Evolutionary conservation across 192 early-diverging fungal species (phyloP), one percentile per base, ranked within the genome.

Genomic region (Helicostylum pulchrum): DNA sequence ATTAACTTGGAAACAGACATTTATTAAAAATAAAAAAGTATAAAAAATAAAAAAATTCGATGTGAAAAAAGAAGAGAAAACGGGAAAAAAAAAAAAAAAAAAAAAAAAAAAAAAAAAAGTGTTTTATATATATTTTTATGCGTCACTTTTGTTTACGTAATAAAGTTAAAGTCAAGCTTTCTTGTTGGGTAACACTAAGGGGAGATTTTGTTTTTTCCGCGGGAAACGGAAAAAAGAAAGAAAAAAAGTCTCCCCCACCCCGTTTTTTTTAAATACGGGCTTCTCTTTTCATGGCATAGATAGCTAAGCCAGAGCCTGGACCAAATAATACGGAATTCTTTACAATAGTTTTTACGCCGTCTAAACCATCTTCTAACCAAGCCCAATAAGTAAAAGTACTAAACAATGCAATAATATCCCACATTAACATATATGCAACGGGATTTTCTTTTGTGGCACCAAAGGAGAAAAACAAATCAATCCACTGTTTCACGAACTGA

Each of bases 1-100:
- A 7, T 58, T 23, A 61, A 30, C 32, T 67, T 62, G 5, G 61
- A 53, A 11, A 73, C 66, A 59, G 72, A 42, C 72, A 73, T 73
- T 42, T n/a, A n/a, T 17, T 1, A 6, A 34, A 10, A 34, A 36
- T 7, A 36, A 53, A 30, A 46, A 34, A 48, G 8, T 26, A 44
- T 26, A 45, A 19, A 48, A 34, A 32, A 39, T n/a, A n/a, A 19
- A 26, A 62, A 36, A 26, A 26, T 19, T 62, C 39, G 20, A 42
- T 19, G n/a, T 9, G 21, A 23, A 26, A 23, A 26, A 9, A 12
- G 19, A 39, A 61, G 42, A 49, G 43, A 31, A 15, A 21, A 61
- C 45, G 19, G 21, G 21, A 20, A 45, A 20, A 45, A n/a, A 49
- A 3, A 45, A 45, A 15, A 10, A 36, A 21, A 19, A 34, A 12